Percentiles rank a stretch among this genome's conserved stretches.
These are phyloP conservation scores for Didymella exigua DNA, from an alignment of 2,329 filamentous ascomycete species.

Conservation along the genomic window DNA sequence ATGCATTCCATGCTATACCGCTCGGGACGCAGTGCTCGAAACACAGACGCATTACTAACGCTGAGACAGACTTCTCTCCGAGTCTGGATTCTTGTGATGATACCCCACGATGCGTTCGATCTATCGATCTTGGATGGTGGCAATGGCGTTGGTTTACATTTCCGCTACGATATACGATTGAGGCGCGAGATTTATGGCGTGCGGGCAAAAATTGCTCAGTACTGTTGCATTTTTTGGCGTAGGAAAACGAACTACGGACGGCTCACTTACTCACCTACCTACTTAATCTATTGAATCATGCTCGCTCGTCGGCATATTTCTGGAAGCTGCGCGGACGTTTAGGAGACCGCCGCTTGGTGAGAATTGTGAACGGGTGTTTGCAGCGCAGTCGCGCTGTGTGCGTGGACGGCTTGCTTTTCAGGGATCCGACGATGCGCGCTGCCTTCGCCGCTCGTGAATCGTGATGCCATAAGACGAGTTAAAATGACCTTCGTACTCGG, in stretches of 20 bases:
- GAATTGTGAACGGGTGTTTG: neutral
- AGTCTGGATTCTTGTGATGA: conserved; percentile 61
- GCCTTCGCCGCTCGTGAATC: conserved; percentile 2
- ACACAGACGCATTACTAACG: conserved; percentile 13
- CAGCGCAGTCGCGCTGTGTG: neutral
- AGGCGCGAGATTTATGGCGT: conserved; percentile 9
- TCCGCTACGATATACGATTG: conserved; percentile 9
- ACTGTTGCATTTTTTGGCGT: conserved; percentile 16
- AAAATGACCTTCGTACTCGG: neutral
- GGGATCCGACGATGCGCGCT: neutral
- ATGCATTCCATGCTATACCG: conserved; percentile 18
- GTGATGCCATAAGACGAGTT: neutral
- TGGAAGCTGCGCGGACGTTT: neutral
- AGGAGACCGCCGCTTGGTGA: neutral
- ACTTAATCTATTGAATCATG: neutral
- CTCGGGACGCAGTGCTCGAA: no score
- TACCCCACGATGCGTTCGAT: conserved; percentile 44
- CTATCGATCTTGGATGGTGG: conserved; percentile 19
- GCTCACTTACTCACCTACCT: neutral
- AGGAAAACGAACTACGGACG: conserved; percentile 10
- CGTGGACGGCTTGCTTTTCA: neutral
- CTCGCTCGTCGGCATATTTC: neutral
- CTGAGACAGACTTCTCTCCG: conserved; percentile 55
- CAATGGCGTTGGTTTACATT: conserved; percentile 18
- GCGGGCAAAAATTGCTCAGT: neutral